Percentiles rank a stretch among this genome's conserved stretches.
Conservation (phyloP, 805 yeast species). For the Sugiyamaella valdiviana region DNA sequence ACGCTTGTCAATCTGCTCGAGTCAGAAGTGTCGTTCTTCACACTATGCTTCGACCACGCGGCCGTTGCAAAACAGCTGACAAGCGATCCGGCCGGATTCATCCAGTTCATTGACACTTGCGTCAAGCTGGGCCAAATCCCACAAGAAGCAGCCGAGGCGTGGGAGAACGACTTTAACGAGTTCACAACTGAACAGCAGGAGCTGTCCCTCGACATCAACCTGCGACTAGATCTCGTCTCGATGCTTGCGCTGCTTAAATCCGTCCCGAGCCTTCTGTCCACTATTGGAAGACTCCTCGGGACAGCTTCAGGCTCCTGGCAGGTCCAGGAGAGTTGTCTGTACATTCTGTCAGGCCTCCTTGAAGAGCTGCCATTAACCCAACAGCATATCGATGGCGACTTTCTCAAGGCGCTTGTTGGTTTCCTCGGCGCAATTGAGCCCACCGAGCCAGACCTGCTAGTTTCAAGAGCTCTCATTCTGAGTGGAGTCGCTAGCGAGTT, state of each 20-base stretch:
- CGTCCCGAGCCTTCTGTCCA: background rate
- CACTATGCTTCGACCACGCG: background rate
- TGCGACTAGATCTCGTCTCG: conserved; percentile 51
- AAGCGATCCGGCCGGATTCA: background rate
- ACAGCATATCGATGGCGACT: background rate
- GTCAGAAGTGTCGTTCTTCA: background rate
- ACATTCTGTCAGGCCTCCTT: conserved; percentile 2
- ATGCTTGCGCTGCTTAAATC: background rate
- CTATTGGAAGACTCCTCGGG: background rate
- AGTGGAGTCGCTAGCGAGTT: conserved; percentile 5
- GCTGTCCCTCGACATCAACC: conserved; percentile 45
- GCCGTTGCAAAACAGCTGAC: conserved; percentile 1
- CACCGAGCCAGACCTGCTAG: background rate
- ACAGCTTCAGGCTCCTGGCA: conserved; percentile 5
- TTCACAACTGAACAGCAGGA: conserved; percentile 75
- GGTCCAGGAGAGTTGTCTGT: conserved; percentile 6
- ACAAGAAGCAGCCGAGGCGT: conserved; percentile 24
- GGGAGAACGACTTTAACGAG: conserved; percentile 55
- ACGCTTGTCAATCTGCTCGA: background rate
- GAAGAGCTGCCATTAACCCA: conserved; percentile 1
- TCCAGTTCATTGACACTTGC: background rate
- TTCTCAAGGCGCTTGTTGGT: background rate
- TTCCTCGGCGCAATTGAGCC: background rate
- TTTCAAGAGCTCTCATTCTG: conserved; percentile 1
- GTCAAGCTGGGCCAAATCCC: background rate